phyloP scores from a whole-genome alignment of 78 protist genomes.

The Isochrysis galbana region DNA sequence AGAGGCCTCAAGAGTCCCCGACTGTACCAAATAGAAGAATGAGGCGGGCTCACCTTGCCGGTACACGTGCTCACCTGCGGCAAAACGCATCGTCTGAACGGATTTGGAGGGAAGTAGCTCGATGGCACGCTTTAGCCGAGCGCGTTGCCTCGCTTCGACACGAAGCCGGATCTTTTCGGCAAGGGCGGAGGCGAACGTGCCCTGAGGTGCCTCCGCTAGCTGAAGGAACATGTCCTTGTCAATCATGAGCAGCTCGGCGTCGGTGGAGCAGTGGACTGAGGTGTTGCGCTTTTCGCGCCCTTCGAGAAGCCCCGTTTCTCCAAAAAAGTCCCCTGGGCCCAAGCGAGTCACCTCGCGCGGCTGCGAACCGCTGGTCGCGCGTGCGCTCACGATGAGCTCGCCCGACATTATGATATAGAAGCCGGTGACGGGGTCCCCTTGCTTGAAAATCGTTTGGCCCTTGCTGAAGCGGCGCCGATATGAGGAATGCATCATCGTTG shows the following conservation, averaged over 20 bases:
- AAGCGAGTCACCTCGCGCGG: not conserved
- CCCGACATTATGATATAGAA: not conserved
- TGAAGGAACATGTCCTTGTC: not conserved
- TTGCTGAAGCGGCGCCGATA: not conserved
- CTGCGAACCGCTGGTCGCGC: not conserved
- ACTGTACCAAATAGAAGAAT: not conserved
- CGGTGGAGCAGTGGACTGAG: not conserved
- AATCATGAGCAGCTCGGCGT: not conserved
- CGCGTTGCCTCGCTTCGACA: not conserved
- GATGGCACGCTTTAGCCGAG: not conserved
- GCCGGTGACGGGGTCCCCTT: not conserved
- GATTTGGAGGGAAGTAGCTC: not conserved
- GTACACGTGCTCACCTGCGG: not conserved
- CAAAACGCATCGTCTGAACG: not conserved
- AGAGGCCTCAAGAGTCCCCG: not conserved
- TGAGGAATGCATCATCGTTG: not conserved
- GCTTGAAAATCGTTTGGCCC: not conserved
- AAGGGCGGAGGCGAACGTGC: not conserved
- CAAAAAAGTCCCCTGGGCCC: not conserved
- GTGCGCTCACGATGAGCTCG: not conserved
- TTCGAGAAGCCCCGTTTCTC: not conserved
- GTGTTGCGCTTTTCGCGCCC: not conserved
- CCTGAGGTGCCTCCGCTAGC: not conserved
- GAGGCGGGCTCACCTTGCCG: not conserved
- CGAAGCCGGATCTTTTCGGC: not conserved